Percentiles rank a stretch among this genome's conserved stretches.
Conservation (phyloP, 208 protist genomes). For the Entamoeba dispar region DNA sequence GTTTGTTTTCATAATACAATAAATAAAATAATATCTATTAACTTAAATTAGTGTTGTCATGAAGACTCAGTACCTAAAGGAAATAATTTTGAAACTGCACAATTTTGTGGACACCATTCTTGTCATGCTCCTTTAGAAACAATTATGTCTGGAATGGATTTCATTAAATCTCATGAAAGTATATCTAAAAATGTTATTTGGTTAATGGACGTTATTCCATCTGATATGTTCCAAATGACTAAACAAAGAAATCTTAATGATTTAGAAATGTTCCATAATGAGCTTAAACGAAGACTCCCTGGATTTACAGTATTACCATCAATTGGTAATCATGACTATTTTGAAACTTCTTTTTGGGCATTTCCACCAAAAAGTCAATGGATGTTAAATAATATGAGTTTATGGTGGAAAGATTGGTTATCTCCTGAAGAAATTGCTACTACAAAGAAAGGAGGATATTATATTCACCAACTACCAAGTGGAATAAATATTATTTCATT, state of each 20-base stretch:
- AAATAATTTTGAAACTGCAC: background rate
- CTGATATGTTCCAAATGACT: background rate
- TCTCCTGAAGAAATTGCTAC: background rate
- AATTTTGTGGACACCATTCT: background rate
- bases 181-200: background rate
- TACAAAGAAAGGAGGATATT: background rate
- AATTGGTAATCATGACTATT: background rate
- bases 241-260: background rate
- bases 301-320: background rate
- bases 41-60: background rate
- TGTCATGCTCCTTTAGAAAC: background rate
- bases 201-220: background rate
- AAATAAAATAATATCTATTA: too few relatives aligned
- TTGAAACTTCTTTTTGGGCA: background rate
- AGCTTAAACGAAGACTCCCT: background rate
- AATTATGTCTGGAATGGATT: background rate
- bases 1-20: background rate
- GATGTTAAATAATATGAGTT: background rate
- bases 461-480: background rate
- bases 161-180: background rate
- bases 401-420: background rate
- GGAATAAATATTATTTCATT: background rate
- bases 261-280: background rate
- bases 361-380: background rate
- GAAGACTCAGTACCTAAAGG: background rate